Percentiles rank a stretch among this genome's conserved stretches.
phyloP scores from a whole-genome alignment of 1,139 yeast species.

The Geotrichum phurueaensis region DNA sequence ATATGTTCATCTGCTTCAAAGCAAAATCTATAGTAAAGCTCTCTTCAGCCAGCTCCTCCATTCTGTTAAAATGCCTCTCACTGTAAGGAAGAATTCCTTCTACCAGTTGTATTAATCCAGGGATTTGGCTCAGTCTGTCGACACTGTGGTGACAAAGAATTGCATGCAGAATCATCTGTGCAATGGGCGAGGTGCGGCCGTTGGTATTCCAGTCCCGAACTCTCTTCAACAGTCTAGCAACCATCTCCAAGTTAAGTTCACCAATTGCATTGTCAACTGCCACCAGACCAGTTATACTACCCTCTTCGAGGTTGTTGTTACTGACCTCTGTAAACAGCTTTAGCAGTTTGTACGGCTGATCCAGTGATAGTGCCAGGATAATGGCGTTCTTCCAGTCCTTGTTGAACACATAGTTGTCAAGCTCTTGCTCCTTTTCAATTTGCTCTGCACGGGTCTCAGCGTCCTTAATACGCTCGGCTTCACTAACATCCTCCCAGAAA shows the following conservation, averaged over 20 bases:
- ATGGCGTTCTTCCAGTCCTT: conserved; percentile 89
- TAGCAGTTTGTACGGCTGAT: conserved; percentile 80
- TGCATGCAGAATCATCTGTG: conserved; percentile 69
- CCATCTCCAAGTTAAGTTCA: conserved; percentile 49
- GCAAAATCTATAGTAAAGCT: conserved; percentile 82
- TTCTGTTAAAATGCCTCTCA: conserved; percentile 72
- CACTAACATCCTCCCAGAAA: conserved; percentile 81
- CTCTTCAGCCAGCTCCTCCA: conserved; percentile 76
- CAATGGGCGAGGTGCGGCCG: conserved; percentile 68
- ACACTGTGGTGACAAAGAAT: conserved; percentile 52
- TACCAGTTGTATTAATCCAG: conserved; percentile 61
- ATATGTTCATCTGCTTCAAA: conserved; percentile 50
- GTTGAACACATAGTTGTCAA: conserved; percentile 62
- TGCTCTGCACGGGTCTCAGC: conserved; percentile 43
- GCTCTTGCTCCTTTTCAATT: conserved; percentile 82
- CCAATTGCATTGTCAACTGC: conserved; percentile 63
- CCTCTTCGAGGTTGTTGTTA: conserved; percentile 26
- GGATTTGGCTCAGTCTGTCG: conserved; percentile 54
- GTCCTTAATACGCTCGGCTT: conserved; percentile 38
- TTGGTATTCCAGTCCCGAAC: conserved; percentile 94
- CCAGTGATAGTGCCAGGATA: conserved; percentile 71
- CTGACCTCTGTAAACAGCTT: conserved; percentile 59
- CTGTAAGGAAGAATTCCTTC: conserved; percentile 78
- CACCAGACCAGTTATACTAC: conserved; percentile 49
- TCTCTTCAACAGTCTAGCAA: conserved; percentile 53